Evolutionary conservation across 2,329 filamentous ascomycete species (phyloP), one percentile per base, ranked within the genome.

Genomic region (Colletotrichum sp.): DNA sequence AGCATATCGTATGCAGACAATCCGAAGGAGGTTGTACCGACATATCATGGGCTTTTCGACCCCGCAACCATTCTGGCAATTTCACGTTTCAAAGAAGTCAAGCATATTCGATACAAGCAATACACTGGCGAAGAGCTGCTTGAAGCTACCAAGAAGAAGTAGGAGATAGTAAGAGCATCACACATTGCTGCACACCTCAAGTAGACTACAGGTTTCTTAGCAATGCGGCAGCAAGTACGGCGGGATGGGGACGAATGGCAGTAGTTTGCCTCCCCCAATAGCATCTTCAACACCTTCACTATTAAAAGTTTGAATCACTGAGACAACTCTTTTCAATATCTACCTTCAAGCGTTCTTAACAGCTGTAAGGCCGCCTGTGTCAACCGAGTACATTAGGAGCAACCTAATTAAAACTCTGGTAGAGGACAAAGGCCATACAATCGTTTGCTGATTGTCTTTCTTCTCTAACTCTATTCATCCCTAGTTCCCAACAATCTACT

Each of bases 1-100:
- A 24, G 21, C 21, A 24, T 24, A 24, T 24, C 21, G 21, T 3
- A 18, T 38, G 1, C 4, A 38, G 16, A 10, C 16, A 18, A 10
- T 3, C 4, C 16, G 0, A 5, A 18, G 0, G 0, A 43, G 36
- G 2, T n/a, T 43, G 5, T 43, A 43, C 38, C 38, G 0, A 48
- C 38, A 48, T n/a, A 48, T 1, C 38, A 48, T 48, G 38, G 38
- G 38, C 1, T 48, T 10, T 48, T 48, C 38, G 9, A n/a, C 18
- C 38, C 18, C 1, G 9, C 38, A 48, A 48, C 38, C 3, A 48
- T 48, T 48, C 38, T 48, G 18, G 38, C 38, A 48, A 48, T 48
- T 48, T 48, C 18, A n/a, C 38, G 38, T 2, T n/a, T 48, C 9
- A n/a, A 48, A 48, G 18, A 48, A n/a, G 38, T 48, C 9, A 0